Base-by-base conservation (phyloP, 148 eudicot species). In the Spergularia marina region DNA sequence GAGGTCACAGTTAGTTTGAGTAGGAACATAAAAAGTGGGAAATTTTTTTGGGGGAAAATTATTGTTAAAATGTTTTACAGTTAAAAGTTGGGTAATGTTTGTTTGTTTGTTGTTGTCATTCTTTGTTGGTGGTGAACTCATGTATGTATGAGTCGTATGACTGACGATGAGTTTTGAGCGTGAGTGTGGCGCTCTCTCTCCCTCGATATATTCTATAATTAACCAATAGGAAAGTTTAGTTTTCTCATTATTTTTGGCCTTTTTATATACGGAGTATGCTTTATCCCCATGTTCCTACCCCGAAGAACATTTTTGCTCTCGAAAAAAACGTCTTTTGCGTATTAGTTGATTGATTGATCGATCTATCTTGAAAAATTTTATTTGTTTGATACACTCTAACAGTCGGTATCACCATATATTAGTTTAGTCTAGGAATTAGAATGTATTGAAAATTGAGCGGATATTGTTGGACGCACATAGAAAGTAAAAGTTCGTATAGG, bases 31-130 rank as follows among this genome's bases (percentile, higher is more conserved):
- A 62, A 11, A 6, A 16, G 17, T 59, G 21, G 30, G 7, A 59
- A 17, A 59, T 0, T n/a, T 18, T 59, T 30, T 30, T 30, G 1
- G 36, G 36, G 36, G 36, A 5, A 17, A 15, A 57, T 17, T 57
- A 15, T 57, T 17, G 12, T 0, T 34, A 4, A 40, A 15, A 39
- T 40, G 15, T 64, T 21, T 4, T 30, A 25, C 47, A 39, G 44
- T 64, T 52, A 65, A 64, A 14, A 23, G 73, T 30, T 70, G 57
- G 44, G 57, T 39, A 36, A 15, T 65, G 52, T 59, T 58, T 59
- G 49, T 66, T 17, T 17, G 70, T 70, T 68, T 68, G 25, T 51
- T 51, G 57, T 65, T 16, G 18, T 65, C 40, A 36, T 66, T 21
- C n/a, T 13, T 44, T 66, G 9, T 66, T 21, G 16, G 11, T 65